Evolutionary conservation across 2,329 filamentous ascomycete species (phyloP), one percentile per base, ranked within the genome.

Genomic region (Paracoccidioides lutzii): DNA sequence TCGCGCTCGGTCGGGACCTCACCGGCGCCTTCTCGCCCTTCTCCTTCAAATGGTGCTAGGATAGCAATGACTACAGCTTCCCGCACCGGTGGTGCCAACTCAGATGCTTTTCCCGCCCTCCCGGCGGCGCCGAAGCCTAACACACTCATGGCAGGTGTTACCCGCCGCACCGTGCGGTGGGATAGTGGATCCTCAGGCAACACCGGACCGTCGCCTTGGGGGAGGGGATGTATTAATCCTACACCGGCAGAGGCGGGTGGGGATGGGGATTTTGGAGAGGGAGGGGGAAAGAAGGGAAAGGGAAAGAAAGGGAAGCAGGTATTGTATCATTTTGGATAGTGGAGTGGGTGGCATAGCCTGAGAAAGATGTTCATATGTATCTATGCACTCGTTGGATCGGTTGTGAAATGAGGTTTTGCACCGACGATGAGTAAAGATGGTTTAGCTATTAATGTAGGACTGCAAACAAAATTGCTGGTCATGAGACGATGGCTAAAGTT

Each of bases 41-140:
- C 49, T n/a, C 38, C 38, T 28, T 52, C 49, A 42, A 8, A 3
- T 4, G 30, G 30, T 8, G 9, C 49, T 28, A 52, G 22, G 6
- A 33, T n/a, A 32, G 35, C 49, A 12, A 33, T 22, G 32, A 33
- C 14, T 4, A n/a, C 49, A 15, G 10, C 43, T 2, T 28, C 53
- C 22, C 12, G 37, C 35, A 10, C 43, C 9, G 22, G 41, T 32
- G 15, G 71, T 73, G 46, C 61, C 6, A 62, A 59, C 7, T 63
- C 67, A 8, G 85, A 90, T 59, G 82, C 83, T 0, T 96, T 96
- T 71, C 91, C 90, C 0, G 84, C 89, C 1, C 77, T 96, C 0
- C 90, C 90, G 0, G 78, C 83, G 0, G 90, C 89, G 1, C 79
- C 87, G 0, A 96, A 83, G 63, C 81, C 81, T 3, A 80, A 77